Conservation (phyloP, 805 yeast species). For the Metschnikowia kunwiensis region DNA sequence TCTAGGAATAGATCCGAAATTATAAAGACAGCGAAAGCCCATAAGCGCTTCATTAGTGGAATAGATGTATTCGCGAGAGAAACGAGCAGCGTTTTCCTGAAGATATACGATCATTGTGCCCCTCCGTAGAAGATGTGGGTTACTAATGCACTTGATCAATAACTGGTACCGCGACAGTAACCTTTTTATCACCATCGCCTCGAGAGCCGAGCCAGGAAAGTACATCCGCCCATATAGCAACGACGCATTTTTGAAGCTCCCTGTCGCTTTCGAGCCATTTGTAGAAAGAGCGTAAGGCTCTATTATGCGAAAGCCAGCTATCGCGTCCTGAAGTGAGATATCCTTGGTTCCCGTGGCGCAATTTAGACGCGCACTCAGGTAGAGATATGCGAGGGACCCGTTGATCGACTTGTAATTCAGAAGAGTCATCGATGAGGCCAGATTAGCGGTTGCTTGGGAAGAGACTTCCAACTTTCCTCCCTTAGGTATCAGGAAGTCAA, state of each 20-base stretch:
- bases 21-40: constrained; percentile 79
- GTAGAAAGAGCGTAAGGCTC: constrained; percentile 36
- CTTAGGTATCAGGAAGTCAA: constrained; percentile 71
- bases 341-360: constrained; percentile 49
- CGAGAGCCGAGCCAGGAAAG: constrained; percentile 81
- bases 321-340: constrained; percentile 61
- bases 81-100: constrained; percentile 63
- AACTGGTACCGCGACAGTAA: constrained; percentile 60
- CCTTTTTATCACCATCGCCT: constrained; percentile 78
- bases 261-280: not conserved
- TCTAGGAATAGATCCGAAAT: constrained; percentile 40
- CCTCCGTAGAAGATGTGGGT: constrained; percentile 50
- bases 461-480: constrained; percentile 66
- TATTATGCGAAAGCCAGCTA: constrained; percentile 63
- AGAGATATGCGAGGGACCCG: constrained; percentile 82
- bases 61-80: constrained; percentile 70
- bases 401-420: constrained; percentile 61
- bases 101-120: constrained; percentile 63
- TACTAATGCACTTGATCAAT: constrained; percentile 72
- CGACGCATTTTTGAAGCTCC: constrained; percentile 21
- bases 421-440: constrained; percentile 71
- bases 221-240: constrained; percentile 82
- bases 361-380: constrained; percentile 57
- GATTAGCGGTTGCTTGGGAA: constrained; percentile 62
- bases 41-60: constrained; percentile 80